These are phyloP conservation scores for Wallacemonas sp. DNA, from an alignment of 208 protist genomes.

Conservation along the genomic window DNA sequence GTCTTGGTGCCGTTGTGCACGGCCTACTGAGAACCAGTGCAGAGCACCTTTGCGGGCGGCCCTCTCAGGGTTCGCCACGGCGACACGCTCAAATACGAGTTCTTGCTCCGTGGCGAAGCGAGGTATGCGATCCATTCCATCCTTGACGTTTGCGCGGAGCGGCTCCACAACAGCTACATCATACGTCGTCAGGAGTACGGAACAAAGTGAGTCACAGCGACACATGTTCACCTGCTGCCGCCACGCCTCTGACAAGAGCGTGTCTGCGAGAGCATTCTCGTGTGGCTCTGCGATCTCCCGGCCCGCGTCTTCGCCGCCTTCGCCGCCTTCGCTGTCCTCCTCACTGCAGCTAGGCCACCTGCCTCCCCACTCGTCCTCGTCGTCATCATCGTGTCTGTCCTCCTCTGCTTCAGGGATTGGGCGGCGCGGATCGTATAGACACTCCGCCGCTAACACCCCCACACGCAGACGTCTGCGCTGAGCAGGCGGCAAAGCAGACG, in stretches of 20 bases:
- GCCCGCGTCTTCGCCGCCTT: no score
- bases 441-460: constrained; percentile 12
- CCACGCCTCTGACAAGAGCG: constrained; percentile 2
- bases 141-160: no score
- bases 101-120: background rate
- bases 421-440: constrained; percentile 1
- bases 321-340: constrained; percentile 9
- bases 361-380: constrained; percentile 9
- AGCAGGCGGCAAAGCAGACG: background rate
- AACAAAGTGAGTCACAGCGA: constrained; percentile 16
- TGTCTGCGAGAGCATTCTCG: background rate
- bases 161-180: constrained; percentile 4
- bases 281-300: background rate
- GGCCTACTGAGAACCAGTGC: constrained; percentile 28
- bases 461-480: constrained; percentile 15
- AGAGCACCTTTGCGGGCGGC: constrained; percentile 22
- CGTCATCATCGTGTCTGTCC: background rate
- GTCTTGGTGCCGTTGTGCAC: constrained; percentile 27
- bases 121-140: background rate
- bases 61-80: constrained; percentile 7
- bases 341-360: constrained; percentile 12
- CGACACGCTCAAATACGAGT: background rate
- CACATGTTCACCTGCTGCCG: background rate
- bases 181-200: constrained; percentile 31
- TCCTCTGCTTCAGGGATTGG: background rate